phyloP scores from a whole-genome alignment of 345 rosid genomes.

The Geranium rotundifolium region DNA sequence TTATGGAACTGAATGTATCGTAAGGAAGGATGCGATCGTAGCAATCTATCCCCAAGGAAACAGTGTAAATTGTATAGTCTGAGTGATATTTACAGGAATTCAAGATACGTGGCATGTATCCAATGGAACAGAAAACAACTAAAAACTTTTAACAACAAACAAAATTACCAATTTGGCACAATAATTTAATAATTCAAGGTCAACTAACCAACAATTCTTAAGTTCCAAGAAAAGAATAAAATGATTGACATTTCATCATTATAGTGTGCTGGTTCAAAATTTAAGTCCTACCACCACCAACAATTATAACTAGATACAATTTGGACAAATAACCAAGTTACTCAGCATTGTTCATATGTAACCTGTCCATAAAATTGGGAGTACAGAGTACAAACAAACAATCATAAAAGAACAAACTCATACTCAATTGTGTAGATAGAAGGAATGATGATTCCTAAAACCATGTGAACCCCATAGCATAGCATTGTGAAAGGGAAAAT shows the following conservation, averaged over 20 bases:
- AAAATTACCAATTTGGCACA: neutral
- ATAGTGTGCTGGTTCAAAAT: neutral
- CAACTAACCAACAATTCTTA: neutral
- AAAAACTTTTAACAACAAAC: neutral
- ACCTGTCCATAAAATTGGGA: no score
- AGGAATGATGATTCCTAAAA: neutral
- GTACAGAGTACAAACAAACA: no score
- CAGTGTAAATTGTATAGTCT: no score
- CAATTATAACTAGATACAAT: no score
- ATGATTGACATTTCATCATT: neutral
- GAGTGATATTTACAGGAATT: neutral
- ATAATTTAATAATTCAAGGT: neutral
- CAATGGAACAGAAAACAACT: neutral
- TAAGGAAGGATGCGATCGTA: no score
- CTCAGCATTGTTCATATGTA: neutral
- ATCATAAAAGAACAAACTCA: no score
- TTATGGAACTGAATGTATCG: neutral
- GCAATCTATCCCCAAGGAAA: no score
- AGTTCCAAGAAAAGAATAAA: no score
- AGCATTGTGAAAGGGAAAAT: neutral
- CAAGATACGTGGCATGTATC: no score
- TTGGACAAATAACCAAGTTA: no score
- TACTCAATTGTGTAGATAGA: no score
- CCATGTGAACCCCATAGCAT: neutral
- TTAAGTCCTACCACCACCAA: no score